Percentiles rank a stretch among this genome's conserved stretches.
These are phyloP conservation scores for Diaporthe australafricana DNA, from an alignment of 2,329 filamentous ascomycete genomes.

Conservation along the genomic window DNA sequence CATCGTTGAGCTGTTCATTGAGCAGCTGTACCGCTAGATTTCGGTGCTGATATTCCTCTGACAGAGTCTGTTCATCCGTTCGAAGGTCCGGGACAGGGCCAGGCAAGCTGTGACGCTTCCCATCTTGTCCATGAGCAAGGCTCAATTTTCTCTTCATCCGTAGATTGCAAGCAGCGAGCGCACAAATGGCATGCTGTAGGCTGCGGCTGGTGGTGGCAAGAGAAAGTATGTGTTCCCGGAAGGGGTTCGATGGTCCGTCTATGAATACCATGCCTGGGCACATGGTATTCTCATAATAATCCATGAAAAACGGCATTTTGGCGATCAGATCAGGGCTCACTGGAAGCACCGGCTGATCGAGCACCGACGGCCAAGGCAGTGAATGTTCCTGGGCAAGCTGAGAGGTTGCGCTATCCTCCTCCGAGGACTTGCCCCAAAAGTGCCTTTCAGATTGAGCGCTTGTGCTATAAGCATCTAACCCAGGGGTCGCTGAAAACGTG, in stretches of 20 bases:
- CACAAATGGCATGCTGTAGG: slow-evolving; percentile 92
- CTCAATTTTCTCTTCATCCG: slow-evolving; percentile 82
- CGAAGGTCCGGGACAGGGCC: slow-evolving; percentile 53
- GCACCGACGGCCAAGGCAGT: slow-evolving; percentile 60
- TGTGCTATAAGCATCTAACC: slow-evolving; percentile 64
- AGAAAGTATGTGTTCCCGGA: slow-evolving; percentile 82
- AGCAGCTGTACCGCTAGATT: slow-evolving; percentile 83
- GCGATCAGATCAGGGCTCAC: slow-evolving; percentile 74
- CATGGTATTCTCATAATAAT: slow-evolving; percentile 94
- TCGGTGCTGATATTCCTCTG: slow-evolving; percentile 87
- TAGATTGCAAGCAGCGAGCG: slow-evolving; percentile 88
- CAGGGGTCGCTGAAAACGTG: slow-evolving; percentile 57
- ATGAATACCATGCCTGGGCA: slow-evolving; percentile 93
- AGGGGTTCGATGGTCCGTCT: slow-evolving; percentile 87
- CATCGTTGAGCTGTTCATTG: slow-evolving; percentile 85
- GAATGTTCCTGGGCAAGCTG: slow-evolving; percentile 55
- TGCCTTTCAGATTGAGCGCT: slow-evolving; percentile 60
- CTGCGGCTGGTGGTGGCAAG: slow-evolving; percentile 83
- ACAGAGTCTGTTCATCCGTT: slow-evolving; percentile 72
- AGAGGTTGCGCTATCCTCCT: slow-evolving; percentile 58
- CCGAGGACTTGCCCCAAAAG: slow-evolving; percentile 59
- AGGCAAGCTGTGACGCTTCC: slow-evolving; percentile 62
- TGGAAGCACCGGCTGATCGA: slow-evolving; percentile 60
- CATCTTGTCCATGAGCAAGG: slow-evolving; percentile 61
- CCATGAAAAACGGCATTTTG: slow-evolving; percentile 88